These are phyloP conservation scores for Rhododendron simsii DNA, from an alignment of 148 eudicot genomes.

Conservation along the genomic window DNA sequence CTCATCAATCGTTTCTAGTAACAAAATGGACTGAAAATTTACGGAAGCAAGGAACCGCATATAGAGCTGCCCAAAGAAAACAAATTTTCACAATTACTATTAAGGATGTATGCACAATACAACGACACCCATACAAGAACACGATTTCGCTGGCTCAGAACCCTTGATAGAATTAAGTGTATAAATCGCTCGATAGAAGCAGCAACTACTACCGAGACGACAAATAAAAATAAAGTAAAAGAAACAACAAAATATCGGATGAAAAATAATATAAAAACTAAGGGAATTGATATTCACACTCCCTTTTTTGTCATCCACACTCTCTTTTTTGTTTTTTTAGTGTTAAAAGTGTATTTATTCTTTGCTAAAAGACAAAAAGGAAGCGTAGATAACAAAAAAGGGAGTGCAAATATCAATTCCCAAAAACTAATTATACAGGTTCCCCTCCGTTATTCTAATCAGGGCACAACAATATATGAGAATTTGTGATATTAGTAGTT, in stretches of 20 bases:
- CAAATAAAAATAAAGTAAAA: too few species aligned
- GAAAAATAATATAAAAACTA: background rate
- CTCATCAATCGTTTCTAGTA: too few species aligned
- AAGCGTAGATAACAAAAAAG: too few species aligned
- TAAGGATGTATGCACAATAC: background rate
- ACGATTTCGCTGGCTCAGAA: background rate
- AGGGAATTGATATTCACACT: too few species aligned
- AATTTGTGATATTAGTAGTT: background rate
- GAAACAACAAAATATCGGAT: background rate
- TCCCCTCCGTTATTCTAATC: background rate
- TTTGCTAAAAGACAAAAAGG: too few species aligned
- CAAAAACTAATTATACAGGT: background rate
- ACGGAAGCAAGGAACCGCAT: background rate
- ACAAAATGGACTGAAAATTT: background rate
- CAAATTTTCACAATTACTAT: background rate
- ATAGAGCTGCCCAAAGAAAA: background rate
- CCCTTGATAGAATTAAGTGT: background rate
- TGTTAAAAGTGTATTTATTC: too few species aligned
- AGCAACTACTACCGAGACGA: background rate
- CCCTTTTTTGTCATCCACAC: too few species aligned
- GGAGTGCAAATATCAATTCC: too few species aligned
- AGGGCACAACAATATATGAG: slow-evolving; percentile 2
- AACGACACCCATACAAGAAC: background rate
- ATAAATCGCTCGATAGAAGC: background rate
- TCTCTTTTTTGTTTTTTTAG: too few species aligned